Evolutionary conservation across 768 basidiomycete species (phyloP).

Genomic region (Vishniacozyma victoriae): DNA sequence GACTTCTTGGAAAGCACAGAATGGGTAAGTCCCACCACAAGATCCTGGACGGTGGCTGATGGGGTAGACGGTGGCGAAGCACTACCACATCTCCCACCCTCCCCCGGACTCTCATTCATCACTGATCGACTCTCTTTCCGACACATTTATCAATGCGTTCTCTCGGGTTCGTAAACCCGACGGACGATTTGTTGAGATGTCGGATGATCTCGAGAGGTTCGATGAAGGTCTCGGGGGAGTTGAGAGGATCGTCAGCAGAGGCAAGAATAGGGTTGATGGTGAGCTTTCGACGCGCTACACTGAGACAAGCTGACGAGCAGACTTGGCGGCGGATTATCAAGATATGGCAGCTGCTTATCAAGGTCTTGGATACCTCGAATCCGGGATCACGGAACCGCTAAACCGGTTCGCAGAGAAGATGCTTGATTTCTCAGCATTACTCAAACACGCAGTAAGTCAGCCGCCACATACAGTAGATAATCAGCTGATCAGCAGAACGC

Average conservation of each 20-base stretch:
- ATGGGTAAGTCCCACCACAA: constrained; percentile 64
- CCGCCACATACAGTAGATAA: background rate
- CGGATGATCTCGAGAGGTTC: constrained; percentile 87
- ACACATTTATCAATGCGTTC: constrained; percentile 93
- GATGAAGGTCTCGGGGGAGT: constrained; percentile 82
- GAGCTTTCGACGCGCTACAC: constrained; percentile 32
- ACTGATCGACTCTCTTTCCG: constrained; percentile 89
- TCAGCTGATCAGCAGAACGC: constrained; percentile 57
- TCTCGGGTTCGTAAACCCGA: constrained; percentile 93
- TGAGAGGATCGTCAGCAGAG: constrained; percentile 73
- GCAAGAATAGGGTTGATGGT: constrained; percentile 81
- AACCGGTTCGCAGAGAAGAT: constrained; percentile 95
- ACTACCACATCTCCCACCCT: constrained; percentile 88
- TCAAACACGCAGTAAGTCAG: constrained; percentile 68
- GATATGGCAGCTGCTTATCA: constrained; percentile 94
- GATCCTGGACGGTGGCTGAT: background rate
- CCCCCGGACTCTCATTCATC: constrained; percentile 57
- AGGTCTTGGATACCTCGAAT: constrained; percentile 94
- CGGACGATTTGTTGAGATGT: constrained; percentile 86
- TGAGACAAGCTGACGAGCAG: constrained; percentile 52
- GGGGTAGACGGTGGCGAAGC: constrained; percentile 85
- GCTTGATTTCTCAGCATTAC: constrained; percentile 83
- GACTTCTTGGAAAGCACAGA: constrained; percentile 95
- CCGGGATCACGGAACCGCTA: constrained; percentile 94
- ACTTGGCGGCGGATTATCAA: constrained; percentile 94